These are phyloP conservation scores for Leccinellum rugosiceps DNA, from an alignment of 768 basidiomycete genomes.

Conservation along the genomic window DNA sequence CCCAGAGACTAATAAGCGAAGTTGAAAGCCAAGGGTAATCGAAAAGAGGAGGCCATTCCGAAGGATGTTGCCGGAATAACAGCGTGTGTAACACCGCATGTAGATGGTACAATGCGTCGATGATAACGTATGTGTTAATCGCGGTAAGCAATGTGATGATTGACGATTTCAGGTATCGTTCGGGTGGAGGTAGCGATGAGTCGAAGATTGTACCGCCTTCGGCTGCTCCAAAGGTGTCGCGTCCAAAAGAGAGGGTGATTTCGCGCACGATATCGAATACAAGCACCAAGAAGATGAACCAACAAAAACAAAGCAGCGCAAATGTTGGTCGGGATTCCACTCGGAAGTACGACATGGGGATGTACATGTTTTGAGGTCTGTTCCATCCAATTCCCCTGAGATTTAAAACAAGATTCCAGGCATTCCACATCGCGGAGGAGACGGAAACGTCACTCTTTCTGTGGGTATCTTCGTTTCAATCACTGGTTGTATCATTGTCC, in stretches of 20 bases:
- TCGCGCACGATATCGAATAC: slow-evolving; percentile 2
- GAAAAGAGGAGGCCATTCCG: slow-evolving; percentile 65
- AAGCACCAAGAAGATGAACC: not conserved
- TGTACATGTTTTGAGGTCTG: slow-evolving; percentile 7
- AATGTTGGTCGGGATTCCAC: slow-evolving; percentile 22
- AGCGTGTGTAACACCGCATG: slow-evolving; percentile 42
- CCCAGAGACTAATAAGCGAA: slow-evolving; percentile 64
- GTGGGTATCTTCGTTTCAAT: not conserved
- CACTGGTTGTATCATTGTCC: not conserved
- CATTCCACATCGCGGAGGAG: slow-evolving; percentile 24
- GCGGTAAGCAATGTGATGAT: slow-evolving; percentile 43
- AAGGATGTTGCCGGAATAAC: slow-evolving; percentile 46
- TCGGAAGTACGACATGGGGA: slow-evolving; percentile 13
- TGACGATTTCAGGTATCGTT: slow-evolving; percentile 41
- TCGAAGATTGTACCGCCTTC: slow-evolving; percentile 39
- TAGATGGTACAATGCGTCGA: slow-evolving; percentile 44
- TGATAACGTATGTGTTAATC: slow-evolving; percentile 40
- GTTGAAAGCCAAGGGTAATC: slow-evolving; percentile 53
- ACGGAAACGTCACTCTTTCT: slow-evolving; percentile 1
- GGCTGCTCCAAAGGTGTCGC: slow-evolving; percentile 35
- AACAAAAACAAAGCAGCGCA: slow-evolving; percentile 13
- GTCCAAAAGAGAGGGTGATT: slow-evolving; percentile 29
- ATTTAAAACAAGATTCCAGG: slow-evolving; percentile 25
- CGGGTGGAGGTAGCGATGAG: slow-evolving; percentile 29
- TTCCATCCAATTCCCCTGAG: slow-evolving; percentile 29